These are phyloP conservation scores for Serpula lacrymans DNA, from an alignment of 768 basidiomycete genomes.

Conservation along the genomic window DNA sequence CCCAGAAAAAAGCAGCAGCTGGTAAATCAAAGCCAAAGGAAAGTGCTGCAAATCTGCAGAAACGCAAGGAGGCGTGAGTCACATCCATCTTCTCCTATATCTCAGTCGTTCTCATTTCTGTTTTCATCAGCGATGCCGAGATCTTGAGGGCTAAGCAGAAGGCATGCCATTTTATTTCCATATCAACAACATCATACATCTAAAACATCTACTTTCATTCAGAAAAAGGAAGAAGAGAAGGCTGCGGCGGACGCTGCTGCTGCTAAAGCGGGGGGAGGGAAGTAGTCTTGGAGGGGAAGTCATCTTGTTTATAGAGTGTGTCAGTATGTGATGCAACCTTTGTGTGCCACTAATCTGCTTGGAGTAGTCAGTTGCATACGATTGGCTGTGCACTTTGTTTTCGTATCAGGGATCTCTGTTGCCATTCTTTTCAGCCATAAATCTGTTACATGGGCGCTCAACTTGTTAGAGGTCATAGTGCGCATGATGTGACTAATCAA, in stretches of 20 bases:
- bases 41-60: constrained; percentile 55
- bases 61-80: constrained; percentile 76
- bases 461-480: no score
- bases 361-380: no score
- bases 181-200: constrained; percentile 1
- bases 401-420: no score
- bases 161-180: constrained; percentile 37
- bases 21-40: constrained; percentile 67
- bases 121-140: constrained; percentile 63
- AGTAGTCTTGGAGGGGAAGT: constrained; percentile 31
- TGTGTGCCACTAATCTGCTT: no score
- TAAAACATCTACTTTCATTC: constrained; percentile 8
- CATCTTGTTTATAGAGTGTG: constrained; percentile 8
- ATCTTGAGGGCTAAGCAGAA: constrained; percentile 75
- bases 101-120: constrained; percentile 19
- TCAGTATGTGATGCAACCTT: no score
- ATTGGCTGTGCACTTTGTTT: no score
- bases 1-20: constrained; percentile 65
- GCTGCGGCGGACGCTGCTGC: constrained; percentile 25
- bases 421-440: no score
- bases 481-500: no score
- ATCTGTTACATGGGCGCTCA: no score
- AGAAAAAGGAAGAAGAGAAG: constrained; percentile 59
- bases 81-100: constrained; percentile 11
- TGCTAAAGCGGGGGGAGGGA: constrained; percentile 16